Conservation (phyloP, 495 filamentous ascomycete genomes). For the Trichocladium antarcticum region DNA sequence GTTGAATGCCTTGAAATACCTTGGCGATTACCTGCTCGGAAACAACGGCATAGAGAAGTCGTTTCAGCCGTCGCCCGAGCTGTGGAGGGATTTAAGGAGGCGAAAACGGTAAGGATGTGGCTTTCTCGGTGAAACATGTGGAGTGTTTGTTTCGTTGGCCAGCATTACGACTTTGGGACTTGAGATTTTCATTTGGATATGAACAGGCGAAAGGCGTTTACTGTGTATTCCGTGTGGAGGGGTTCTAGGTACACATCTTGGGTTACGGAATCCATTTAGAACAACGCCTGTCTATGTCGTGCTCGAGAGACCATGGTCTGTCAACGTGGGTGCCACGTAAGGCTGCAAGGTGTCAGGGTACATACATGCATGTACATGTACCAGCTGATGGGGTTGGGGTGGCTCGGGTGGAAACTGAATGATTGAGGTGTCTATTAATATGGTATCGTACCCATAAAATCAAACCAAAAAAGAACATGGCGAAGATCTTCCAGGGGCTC, state of each 20-base stretch:
- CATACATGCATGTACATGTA: too few species aligned
- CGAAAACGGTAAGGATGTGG: slow-evolving; percentile 9
- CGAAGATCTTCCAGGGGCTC: too few species aligned
- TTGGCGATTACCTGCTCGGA: slow-evolving; percentile 64
- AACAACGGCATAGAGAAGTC: slow-evolving; percentile 46
- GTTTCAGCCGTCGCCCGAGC: slow-evolving; percentile 1
- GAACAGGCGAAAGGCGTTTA: not conserved
- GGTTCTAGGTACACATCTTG: not conserved
- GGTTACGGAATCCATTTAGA: not conserved
- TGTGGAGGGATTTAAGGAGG: slow-evolving; percentile 17
- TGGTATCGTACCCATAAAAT: too few species aligned
- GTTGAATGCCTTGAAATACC: slow-evolving; percentile 66
- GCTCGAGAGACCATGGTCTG: too few species aligned
- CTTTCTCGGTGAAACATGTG: not conserved
- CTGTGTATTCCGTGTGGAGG: not conserved
- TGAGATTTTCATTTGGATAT: not conserved
- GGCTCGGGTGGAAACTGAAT: too few species aligned
- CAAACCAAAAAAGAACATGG: too few species aligned
- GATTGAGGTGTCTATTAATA: too few species aligned
- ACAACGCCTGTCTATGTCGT: too few species aligned
- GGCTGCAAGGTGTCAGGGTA: too few species aligned
- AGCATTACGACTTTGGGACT: not conserved
- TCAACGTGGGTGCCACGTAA: too few species aligned
- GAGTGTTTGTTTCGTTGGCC: not conserved
- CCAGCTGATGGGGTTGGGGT: too few species aligned